phyloP scores from a whole-genome alignment of 1,139 yeast genomes.

The Chernovozyma sophiae-reginae region DNA sequence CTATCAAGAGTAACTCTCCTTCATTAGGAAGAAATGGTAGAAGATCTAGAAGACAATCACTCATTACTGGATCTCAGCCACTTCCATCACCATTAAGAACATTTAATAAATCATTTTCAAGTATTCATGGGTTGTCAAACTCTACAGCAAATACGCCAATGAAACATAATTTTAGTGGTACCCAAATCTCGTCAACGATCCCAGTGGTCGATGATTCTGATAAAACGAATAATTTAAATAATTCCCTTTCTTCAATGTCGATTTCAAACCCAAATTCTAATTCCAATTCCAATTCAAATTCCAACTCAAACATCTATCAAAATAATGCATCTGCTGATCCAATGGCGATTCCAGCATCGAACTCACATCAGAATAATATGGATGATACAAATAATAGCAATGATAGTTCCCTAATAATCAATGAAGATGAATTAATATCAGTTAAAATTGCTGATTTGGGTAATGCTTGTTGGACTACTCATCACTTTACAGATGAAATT shows the following conservation, averaged over 20 bases:
- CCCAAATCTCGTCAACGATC: slow-evolving; percentile 7
- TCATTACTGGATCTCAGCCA: slow-evolving; percentile 85
- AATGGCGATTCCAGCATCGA: slow-evolving; percentile 13
- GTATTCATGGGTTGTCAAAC: slow-evolving; percentile 34
- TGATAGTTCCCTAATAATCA: slow-evolving; percentile 10
- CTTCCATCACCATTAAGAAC: slow-evolving; percentile 71
- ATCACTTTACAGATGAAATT: slow-evolving; percentile 49
- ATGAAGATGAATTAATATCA: slow-evolving; percentile 45
- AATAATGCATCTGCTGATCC: slow-evolving; percentile 21
- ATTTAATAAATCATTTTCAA: slow-evolving; percentile 35
- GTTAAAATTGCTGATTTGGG: slow-evolving; percentile 51
- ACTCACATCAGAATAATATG: background rate
- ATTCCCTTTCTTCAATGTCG: background rate
- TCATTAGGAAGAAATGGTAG: slow-evolving; percentile 46
- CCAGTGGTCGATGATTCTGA: slow-evolving; percentile 1
- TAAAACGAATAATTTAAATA: background rate
- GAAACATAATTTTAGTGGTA: slow-evolving; percentile 18
- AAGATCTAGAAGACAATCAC: slow-evolving; percentile 65
- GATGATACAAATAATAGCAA: slow-evolving; percentile 1
- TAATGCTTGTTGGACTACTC: slow-evolving; percentile 48
- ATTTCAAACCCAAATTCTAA: slow-evolving; percentile 12
- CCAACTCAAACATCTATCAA: slow-evolving; percentile 24
- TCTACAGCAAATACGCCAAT: slow-evolving; percentile 44
- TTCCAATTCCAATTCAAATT: background rate
- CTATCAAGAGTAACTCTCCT: slow-evolving; percentile 24